Evolutionary conservation across 2,329 filamentous ascomycete genomes (phyloP), one percentile per base, ranked within the genome.

Genomic region (Magnaporthiopsis poae): DNA sequence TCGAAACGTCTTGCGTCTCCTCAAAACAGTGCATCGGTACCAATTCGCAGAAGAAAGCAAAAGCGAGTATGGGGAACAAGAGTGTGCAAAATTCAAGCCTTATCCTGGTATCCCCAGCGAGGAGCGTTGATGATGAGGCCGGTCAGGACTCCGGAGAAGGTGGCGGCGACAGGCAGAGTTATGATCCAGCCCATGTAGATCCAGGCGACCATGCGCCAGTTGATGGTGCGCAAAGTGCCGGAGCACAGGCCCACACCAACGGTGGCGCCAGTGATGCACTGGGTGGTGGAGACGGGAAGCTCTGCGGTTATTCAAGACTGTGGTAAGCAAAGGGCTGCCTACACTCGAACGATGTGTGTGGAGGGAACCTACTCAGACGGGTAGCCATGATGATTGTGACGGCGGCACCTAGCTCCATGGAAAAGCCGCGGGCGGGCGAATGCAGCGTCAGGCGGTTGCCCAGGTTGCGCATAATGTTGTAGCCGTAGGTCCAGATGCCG

Each of bases 321-420:
- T 3, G 62, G 31, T 27, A 39, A 35, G 18, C 9, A 39, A 39
- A 39, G 5, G 25, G 8, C 27, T 4, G 8, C 12, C 15, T 12
- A 9, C 15, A 4, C 61, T 33, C 31, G 31, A 31, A 4, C n/a
- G n/a, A 21, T 21, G n/a, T 7, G 21, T 12, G 46, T 12, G 11
- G 18, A n/a, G 39, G 25, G 2, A 27, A 76, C 77, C 69, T 73
- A 80, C 78, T 78, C 36, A 88, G 80, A 67, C 85, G 84, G 1
- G 87, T 88, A 64, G 86, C 86, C 70, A 89, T 74, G 65, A 89
- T 82, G 69, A 90, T 81, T 27, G 87, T 88, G 69, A 86, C 80
- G 46, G 85, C 85, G 33, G 83, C 82, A 52, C 84, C 86, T 64
- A 88, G 78, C 74, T 87, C 85, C 82, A 83, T 83, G 46, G 79